Conservation (phyloP, 2,329 filamentous ascomycete species). For the Achaetomium macrosporum region DNA sequence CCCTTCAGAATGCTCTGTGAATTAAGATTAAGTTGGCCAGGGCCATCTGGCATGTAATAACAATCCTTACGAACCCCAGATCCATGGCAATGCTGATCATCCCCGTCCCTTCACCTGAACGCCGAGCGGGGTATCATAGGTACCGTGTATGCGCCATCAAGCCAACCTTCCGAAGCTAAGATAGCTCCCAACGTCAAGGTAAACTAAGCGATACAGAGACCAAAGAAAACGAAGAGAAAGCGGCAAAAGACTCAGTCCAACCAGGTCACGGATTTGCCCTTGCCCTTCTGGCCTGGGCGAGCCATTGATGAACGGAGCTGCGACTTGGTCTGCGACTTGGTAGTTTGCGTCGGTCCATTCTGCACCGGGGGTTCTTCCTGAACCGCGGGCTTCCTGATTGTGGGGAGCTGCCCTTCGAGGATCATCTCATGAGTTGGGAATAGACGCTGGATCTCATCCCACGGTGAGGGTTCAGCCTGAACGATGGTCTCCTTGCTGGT, state of each 20-base stretch:
- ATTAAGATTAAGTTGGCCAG: neutral
- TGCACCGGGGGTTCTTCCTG: no score
- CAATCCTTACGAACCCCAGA: neutral
- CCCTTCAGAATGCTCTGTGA: neutral
- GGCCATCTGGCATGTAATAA: neutral
- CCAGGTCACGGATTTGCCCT: slow-evolving; percentile 4
- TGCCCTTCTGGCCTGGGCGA: neutral
- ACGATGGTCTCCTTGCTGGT: no score
- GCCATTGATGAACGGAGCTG: slow-evolving; percentile 1
- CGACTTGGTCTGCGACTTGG: neutral
- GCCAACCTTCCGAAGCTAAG: neutral
- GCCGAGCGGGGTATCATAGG: neutral
- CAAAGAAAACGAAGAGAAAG: neutral
- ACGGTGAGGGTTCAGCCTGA: no score
- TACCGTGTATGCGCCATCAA: neutral
- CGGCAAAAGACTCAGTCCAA: neutral
- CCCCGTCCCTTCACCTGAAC: neutral
- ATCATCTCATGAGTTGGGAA: no score
- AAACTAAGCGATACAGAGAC: neutral
- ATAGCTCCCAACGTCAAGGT: neutral
- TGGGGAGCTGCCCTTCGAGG: no score
- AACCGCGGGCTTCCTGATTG: no score
- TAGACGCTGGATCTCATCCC: no score
- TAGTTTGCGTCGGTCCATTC: no score
- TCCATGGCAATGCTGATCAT: neutral